Conservation (phyloP, 2,329 filamentous ascomycete genomes). For the Paramyrothecium sp. region DNA sequence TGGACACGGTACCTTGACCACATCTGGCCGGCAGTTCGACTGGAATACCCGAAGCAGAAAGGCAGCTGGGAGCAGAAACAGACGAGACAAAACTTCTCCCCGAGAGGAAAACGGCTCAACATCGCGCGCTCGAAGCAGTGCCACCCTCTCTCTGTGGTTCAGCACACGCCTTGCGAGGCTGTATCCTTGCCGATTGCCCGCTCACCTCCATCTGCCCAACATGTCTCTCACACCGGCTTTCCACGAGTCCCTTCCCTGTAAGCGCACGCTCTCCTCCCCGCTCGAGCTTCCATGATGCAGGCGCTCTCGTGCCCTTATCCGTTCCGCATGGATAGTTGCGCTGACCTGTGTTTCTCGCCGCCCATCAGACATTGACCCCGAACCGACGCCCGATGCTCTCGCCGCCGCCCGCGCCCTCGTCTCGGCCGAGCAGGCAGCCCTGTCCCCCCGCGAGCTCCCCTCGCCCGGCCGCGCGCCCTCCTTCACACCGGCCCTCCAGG, state of each 20-base stretch:
- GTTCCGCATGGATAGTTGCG: too few species aligned
- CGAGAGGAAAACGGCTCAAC: too few species aligned
- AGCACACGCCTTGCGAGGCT: too few species aligned
- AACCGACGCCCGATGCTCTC: constrained; percentile 63
- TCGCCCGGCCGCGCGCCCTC: constrained; percentile 55
- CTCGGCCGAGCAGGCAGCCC: constrained; percentile 57
- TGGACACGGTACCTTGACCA: too few species aligned
- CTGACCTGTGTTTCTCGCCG: not conserved
- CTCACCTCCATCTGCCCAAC: constrained; percentile 2
- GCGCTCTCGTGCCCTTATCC: constrained; percentile 12
- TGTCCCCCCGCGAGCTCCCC: constrained; percentile 39
- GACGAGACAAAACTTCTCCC: too few species aligned
- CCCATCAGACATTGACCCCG: constrained; percentile 72
- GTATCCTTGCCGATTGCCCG: too few species aligned
- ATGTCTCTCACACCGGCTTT: constrained; percentile 38
- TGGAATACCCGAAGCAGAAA: too few species aligned
- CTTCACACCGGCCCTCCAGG: constrained; percentile 65
- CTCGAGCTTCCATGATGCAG: not conserved
- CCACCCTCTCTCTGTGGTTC: too few species aligned
- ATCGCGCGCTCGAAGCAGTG: too few species aligned
- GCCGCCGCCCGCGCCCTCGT: constrained; percentile 69
- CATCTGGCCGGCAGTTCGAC: too few species aligned
- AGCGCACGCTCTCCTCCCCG: constrained; percentile 21
- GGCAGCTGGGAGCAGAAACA: too few species aligned
- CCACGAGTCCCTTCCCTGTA: constrained; percentile 82